Conservation (phyloP, 331 rosid species). For the Ulmus americana region DNA sequence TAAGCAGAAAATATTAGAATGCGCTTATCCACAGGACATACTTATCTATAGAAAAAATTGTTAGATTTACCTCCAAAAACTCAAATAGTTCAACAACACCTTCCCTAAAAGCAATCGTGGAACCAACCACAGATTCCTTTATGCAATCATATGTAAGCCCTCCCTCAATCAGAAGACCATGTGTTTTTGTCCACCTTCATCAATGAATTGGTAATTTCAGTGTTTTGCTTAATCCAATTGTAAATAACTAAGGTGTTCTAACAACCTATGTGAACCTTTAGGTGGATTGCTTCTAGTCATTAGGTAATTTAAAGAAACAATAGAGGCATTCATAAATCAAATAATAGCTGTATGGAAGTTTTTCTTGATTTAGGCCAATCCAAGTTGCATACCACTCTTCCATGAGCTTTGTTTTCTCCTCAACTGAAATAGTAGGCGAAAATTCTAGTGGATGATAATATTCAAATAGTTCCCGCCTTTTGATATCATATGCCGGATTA, state of each 20-base stretch:
- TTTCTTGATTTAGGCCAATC: background rate
- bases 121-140: slow-evolving; percentile 64
- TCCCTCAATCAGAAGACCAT: slow-evolving; percentile 78
- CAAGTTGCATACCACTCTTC: slow-evolving; percentile 70
- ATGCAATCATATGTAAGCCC: slow-evolving; percentile 68
- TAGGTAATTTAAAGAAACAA: background rate
- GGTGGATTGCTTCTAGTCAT: background rate
- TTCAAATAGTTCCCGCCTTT: slow-evolving; percentile 55
- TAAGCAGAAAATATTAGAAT: background rate
- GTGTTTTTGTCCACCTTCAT: slow-evolving; percentile 86
- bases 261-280: background rate
- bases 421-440: slow-evolving; percentile 55
- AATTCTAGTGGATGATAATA: slow-evolving; percentile 84
- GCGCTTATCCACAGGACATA: background rate
- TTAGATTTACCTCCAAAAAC: slow-evolving; percentile 53
- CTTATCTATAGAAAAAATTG: background rate
- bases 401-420: slow-evolving; percentile 87
- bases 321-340: background rate
- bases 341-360: background rate
- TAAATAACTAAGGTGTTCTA: background rate
- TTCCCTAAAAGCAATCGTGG: slow-evolving; percentile 80
- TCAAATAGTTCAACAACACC: slow-evolving; percentile 79
- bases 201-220: slow-evolving; percentile 10
- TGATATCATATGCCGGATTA: slow-evolving; percentile 65
- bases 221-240: background rate